Conservation (phyloP, 495 filamentous ascomycete species). For the Aspergillus avenaceus region DNA sequence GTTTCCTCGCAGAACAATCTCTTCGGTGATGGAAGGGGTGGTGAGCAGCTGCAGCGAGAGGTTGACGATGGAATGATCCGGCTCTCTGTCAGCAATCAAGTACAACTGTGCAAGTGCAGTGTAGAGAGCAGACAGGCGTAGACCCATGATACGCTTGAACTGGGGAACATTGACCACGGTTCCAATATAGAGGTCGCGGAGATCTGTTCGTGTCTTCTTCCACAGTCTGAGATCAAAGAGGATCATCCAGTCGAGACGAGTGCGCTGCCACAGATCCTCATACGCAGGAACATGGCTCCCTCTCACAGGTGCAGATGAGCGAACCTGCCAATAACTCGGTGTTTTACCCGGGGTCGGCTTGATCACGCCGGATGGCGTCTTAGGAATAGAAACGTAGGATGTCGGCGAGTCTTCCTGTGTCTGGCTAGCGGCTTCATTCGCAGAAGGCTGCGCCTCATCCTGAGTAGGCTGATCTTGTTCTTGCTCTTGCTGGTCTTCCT, state of each 20-base stretch:
- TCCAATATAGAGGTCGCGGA: conserved; percentile 91
- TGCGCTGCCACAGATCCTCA: conserved; percentile 81
- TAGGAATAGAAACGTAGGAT: conserved; percentile 33
- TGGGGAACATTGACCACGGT: conserved; percentile 91
- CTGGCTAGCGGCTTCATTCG: conserved; percentile 56
- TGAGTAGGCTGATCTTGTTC: conserved; percentile 39
- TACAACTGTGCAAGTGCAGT: conserved; percentile 91
- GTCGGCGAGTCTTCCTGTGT: conserved; percentile 9
- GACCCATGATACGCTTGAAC: conserved; percentile 93
- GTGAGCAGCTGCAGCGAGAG: conserved; percentile 94
- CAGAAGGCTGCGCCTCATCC: conserved; percentile 54
- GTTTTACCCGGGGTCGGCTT: conserved; percentile 40
- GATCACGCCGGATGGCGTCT: conserved; percentile 28
- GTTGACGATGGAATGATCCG: conserved; percentile 98
- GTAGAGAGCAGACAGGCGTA: conserved; percentile 90
- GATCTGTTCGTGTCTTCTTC: conserved; percentile 88
- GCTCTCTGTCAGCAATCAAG: conserved; percentile 92
- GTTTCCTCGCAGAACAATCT: conserved; percentile 92
- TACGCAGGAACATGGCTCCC: conserved; percentile 59
- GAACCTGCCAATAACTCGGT: conserved; percentile 82
- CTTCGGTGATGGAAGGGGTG: conserved; percentile 90
- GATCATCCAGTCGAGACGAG: conserved; percentile 91
- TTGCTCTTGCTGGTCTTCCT: conserved; percentile 1
- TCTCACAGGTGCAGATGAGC: conserved; percentile 57
- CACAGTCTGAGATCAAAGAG: conserved; percentile 95